Conservation (phyloP, 768 basidiomycete genomes). For the Trichaptum fuscoviolaceum region DNA sequence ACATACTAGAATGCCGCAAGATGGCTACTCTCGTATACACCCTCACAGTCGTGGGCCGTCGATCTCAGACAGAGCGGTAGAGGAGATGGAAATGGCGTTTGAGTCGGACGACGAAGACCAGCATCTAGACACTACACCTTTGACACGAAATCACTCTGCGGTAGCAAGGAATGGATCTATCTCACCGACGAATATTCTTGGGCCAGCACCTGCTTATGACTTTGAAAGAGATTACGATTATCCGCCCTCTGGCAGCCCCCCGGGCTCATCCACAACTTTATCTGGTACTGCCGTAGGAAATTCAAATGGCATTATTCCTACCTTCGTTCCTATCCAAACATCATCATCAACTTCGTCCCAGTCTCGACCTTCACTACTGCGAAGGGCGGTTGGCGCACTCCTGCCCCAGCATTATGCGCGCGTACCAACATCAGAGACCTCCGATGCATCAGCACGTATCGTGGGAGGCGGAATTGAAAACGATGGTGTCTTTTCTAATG, state of each 20-base stretch:
- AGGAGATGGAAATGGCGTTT: constrained; percentile 76
- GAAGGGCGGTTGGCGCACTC: constrained; percentile 53
- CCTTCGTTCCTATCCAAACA: constrained; percentile 31
- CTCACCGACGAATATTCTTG: constrained; percentile 16
- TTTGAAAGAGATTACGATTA: constrained; percentile 76
- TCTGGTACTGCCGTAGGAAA: constrained; percentile 65
- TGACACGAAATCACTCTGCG: constrained; percentile 15
- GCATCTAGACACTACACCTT: constrained; percentile 30
- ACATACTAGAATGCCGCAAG: not conserved
- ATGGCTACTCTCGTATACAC: not conserved
- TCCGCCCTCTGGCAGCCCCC: constrained; percentile 79
- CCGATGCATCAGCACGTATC: constrained; percentile 23
- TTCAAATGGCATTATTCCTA: constrained; percentile 61
- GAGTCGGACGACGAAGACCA: constrained; percentile 47
- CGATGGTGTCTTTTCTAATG: constrained; percentile 94
- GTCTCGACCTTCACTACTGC: constrained; percentile 48
- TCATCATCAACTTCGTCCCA: constrained; percentile 24
- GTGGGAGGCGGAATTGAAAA: constrained; percentile 70
- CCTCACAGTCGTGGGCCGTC: not conserved
- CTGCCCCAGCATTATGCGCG: constrained; percentile 62
- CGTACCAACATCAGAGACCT: constrained; percentile 37
- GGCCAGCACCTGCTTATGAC: constrained; percentile 49
- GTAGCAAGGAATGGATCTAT: constrained; percentile 8
- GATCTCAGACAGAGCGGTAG: not conserved
- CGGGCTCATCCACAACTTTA: constrained; percentile 46